Evolutionary conservation across 257 asterid species (phyloP).

Genomic region (Solanum sparsipilum): DNA sequence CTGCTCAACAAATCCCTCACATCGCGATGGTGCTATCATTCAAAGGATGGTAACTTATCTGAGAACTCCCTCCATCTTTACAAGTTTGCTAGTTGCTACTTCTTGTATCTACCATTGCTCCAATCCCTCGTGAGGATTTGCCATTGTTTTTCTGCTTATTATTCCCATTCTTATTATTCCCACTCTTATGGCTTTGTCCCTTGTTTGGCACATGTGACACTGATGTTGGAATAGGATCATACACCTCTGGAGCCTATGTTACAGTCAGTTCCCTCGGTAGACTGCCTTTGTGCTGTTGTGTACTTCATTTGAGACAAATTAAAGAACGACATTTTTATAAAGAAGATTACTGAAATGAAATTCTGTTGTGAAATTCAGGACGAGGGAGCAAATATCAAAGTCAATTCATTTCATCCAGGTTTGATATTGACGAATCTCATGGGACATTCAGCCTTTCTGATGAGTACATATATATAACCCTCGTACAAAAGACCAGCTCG

Average conservation of each 20-base stretch:
- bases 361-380: constrained; percentile 3
- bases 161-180: constrained; percentile 49
- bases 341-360: too few relatives aligned
- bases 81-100: constrained; percentile 26
- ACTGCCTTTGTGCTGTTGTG: constrained; percentile 9
- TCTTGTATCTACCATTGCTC: constrained; percentile 55
- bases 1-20: background rate
- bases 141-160: constrained; percentile 56
- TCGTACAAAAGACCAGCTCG: background rate
- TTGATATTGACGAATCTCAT: constrained; percentile 12
- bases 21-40: constrained; percentile 9
- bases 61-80: constrained; percentile 28
- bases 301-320: background rate
- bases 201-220: constrained; percentile 64
- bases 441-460: constrained; percentile 7
- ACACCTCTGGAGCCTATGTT: constrained; percentile 49
- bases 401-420: constrained; percentile 20
- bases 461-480: background rate
- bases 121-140: constrained; percentile 43
- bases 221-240: constrained; percentile 42
- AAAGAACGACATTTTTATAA: too few relatives aligned
- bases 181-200: constrained; percentile 34
- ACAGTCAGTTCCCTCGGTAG: constrained; percentile 21
- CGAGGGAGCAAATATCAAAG: constrained; percentile 14
- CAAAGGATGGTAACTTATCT: constrained; percentile 29